Evolutionary conservation across 2,329 filamentous ascomycete genomes (phyloP).

Genomic region (Sordariomycetes sp.): DNA sequence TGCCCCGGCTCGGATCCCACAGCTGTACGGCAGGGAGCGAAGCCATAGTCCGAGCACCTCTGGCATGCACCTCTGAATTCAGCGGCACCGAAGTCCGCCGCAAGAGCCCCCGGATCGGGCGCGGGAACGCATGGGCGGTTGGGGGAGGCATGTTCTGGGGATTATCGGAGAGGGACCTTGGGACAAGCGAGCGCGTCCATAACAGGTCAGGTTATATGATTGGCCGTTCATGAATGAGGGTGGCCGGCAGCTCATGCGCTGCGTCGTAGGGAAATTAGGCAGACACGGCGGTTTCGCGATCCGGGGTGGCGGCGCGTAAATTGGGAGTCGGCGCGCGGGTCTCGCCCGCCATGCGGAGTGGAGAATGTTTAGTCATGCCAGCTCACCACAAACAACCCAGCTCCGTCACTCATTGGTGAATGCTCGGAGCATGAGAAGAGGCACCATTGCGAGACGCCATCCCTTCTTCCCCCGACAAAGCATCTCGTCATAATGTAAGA

Average conservation of each 20-base stretch:
- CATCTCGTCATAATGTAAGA: not conserved
- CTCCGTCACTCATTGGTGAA: not conserved
- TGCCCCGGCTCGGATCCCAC: conserved; percentile 2
- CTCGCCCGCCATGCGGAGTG: not conserved
- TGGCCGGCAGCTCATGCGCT: not conserved
- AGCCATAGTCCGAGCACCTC: not conserved
- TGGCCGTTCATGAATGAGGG: not conserved
- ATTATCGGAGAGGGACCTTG: not conserved
- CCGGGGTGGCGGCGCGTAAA: not conserved
- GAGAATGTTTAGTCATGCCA: not conserved
- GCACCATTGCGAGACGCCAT: not conserved
- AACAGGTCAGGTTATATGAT: not conserved
- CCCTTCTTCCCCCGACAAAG: not conserved
- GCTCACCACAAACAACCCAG: not conserved
- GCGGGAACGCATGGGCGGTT: not conserved
- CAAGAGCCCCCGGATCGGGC: not conserved
- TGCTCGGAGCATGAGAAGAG: not conserved
- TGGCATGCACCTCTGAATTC: not conserved
- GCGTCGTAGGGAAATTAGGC: not conserved
- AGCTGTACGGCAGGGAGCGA: not conserved
- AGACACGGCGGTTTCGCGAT: not conserved
- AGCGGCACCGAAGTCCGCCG: not conserved
- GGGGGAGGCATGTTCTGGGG: not conserved
- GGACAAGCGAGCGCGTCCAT: not conserved
- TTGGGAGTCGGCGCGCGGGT: not conserved